Evolutionary conservation across 495 filamentous ascomycete species (phyloP).

Genomic region (Annulohypoxylon maeteangense): DNA sequence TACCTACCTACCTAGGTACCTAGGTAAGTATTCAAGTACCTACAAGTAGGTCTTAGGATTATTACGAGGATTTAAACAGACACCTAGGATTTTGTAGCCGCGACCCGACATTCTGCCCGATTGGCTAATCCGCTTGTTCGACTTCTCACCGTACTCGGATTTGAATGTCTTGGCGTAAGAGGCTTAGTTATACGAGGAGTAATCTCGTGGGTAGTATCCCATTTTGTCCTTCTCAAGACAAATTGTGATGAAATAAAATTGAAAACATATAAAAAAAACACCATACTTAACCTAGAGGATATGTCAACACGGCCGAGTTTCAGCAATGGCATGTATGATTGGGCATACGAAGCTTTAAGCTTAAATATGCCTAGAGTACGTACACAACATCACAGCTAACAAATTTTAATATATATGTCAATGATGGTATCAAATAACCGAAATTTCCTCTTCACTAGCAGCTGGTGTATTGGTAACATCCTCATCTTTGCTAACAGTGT

Average conservation of each 20-base stretch:
- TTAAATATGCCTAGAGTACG: background rate
- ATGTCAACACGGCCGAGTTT: no score
- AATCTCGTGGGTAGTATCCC: background rate
- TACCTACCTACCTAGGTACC: background rate
- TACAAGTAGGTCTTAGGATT: background rate
- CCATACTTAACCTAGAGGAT: background rate
- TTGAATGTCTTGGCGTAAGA: background rate
- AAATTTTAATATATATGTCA: slow-evolving; percentile 6
- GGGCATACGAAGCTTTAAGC: background rate
- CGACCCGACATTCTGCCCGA: no score
- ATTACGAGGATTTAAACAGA: background rate
- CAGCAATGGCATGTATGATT: no score
- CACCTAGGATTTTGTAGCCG: background rate
- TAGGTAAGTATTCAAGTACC: background rate
- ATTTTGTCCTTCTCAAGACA: background rate
- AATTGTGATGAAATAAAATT: background rate
- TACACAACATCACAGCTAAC: background rate
- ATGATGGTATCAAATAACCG: slow-evolving; percentile 14
- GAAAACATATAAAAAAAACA: background rate
- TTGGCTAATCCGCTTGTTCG: slow-evolving; percentile 14
- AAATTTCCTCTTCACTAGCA: background rate
- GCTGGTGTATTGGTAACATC: slow-evolving; percentile 14
- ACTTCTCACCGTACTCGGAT: background rate
- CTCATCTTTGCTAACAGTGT: background rate
- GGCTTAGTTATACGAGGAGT: background rate